Evolutionary conservation across 495 filamentous ascomycete species (phyloP), one percentile per base, ranked within the genome.

Genomic region (Echria macrotheca): DNA sequence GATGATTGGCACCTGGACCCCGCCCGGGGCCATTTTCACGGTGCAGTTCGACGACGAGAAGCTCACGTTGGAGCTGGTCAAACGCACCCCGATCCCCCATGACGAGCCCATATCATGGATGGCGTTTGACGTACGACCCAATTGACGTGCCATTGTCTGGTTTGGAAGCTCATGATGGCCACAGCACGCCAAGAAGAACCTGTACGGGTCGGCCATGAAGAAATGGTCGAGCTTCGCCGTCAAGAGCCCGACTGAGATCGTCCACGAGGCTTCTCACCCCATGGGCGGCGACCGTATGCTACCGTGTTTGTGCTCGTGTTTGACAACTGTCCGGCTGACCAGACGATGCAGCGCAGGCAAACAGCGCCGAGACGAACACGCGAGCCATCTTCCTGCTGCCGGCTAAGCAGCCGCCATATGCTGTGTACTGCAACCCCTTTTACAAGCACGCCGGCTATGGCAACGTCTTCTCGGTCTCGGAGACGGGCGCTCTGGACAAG

Each of bases 41-140:
- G 79, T 93, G 21, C 76, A 79, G 42, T 93, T 93, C 58, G 85
- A 93, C 69, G 86, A 88, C 61, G 84, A 88, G 62, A 77, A 75
- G 17, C 69, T 86, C 41, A 83, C 76, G 4, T 63, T 91, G 53
- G 76, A 82, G 49, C 54, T 89, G 63, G 64, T 90, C 60, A 87
- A 90, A 74, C 82, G 82, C 52, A 90, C 86, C 10, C 77, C 82
- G 36, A 90, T 90, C 50, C 84, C 86, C 7, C 69, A 85, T 31
- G 82, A 88, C 38, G 86, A 93, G 69, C 84, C 87, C 3, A 91
- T 93, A 58, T 90, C 86, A 55, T 93, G 87, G 87, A 89, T 93
- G 83, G 84, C 85, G 32, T 89, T 91, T 58, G 84, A 87, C 59
- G 84, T 86, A 71, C 65, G 78, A n/a, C n/a, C 23, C 12, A 31